phyloP scores from a whole-genome alignment of 2,329 filamentous ascomycete species.

The Fusarium torreyae region DNA sequence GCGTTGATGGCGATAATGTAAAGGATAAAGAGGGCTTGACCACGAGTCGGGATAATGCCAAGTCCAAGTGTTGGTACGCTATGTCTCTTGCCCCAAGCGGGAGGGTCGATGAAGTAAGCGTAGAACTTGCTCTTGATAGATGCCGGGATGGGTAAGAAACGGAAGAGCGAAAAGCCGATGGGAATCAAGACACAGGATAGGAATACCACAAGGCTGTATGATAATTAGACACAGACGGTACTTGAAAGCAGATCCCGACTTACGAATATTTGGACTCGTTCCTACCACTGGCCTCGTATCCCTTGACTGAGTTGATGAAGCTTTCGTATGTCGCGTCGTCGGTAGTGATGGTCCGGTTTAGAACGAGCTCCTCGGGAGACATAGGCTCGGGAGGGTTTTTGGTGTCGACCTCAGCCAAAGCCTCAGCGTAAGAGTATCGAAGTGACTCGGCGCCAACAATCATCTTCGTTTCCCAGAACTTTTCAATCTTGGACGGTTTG shows the following conservation, averaged over 20 bases:
- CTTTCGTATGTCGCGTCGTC: constrained; percentile 13
- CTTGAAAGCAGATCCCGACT: background rate
- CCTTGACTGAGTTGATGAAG: constrained; percentile 31
- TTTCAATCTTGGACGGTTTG: constrained; percentile 27
- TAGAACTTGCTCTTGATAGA: constrained; percentile 40
- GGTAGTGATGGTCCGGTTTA: constrained; percentile 41
- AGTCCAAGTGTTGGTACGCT: constrained; percentile 45
- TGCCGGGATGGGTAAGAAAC: constrained; percentile 39
- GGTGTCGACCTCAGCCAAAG: constrained; percentile 26
- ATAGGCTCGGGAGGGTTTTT: constrained; percentile 15
- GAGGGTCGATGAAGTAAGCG: constrained; percentile 51
- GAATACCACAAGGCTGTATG: constrained; percentile 38
- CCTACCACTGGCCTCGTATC: constrained; percentile 1
- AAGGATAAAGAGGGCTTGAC: constrained; percentile 61
- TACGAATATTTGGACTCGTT: constrained; percentile 43
- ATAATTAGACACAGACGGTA: background rate
- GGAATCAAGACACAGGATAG: constrained; percentile 42
- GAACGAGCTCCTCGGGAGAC: background rate
- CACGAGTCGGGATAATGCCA: constrained; percentile 57
- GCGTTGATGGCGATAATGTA: constrained; percentile 58
- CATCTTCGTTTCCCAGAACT: constrained; percentile 38
- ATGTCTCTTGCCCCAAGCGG: constrained; percentile 46
- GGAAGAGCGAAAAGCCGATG: constrained; percentile 42
- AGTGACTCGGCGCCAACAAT: constrained; percentile 26
- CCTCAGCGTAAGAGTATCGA: constrained; percentile 32